These are phyloP conservation scores for Porcisia hertigi DNA, from an alignment of 208 protist species.

Conservation along the genomic window DNA sequence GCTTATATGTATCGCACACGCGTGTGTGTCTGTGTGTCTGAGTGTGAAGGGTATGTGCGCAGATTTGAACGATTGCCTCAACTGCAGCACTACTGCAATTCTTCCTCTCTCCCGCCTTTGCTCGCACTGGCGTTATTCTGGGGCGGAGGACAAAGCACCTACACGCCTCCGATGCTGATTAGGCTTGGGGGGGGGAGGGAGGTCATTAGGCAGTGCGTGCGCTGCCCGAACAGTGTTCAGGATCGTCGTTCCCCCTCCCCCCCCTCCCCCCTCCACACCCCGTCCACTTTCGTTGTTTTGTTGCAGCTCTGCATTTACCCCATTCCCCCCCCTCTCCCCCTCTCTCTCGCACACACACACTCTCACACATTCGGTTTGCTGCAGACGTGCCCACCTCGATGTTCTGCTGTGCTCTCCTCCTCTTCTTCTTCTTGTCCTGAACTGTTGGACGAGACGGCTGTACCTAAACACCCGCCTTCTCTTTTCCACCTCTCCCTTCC, in stretches of 20 bases:
- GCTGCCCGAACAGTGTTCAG: no score
- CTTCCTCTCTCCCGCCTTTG: background rate
- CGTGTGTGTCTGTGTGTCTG: background rate
- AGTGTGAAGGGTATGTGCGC: background rate
- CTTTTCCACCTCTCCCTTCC: background rate
- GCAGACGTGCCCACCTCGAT: no score
- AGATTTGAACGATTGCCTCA: background rate
- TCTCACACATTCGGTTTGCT: background rate
- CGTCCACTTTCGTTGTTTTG: background rate
- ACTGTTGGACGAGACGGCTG: no score
- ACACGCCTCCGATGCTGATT: background rate
- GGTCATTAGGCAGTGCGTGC: background rate
- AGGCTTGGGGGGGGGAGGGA: background rate
- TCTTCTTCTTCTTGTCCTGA: no score
- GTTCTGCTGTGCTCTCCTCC: no score
- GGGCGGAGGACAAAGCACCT: background rate
- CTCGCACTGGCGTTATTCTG: background rate
- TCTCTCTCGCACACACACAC: background rate
- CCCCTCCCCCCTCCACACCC: background rate
- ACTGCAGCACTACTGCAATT: background rate
- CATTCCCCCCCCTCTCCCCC: background rate
- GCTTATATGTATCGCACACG: no score
- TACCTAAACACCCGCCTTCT: background rate
- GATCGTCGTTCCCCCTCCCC: background rate
- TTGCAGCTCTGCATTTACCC: background rate